Percentiles rank a stretch among this genome's conserved stretches.
Evolutionary conservation across 2,329 filamentous ascomycete species (phyloP).

Genomic region (Arthroderma uncinatum): DNA sequence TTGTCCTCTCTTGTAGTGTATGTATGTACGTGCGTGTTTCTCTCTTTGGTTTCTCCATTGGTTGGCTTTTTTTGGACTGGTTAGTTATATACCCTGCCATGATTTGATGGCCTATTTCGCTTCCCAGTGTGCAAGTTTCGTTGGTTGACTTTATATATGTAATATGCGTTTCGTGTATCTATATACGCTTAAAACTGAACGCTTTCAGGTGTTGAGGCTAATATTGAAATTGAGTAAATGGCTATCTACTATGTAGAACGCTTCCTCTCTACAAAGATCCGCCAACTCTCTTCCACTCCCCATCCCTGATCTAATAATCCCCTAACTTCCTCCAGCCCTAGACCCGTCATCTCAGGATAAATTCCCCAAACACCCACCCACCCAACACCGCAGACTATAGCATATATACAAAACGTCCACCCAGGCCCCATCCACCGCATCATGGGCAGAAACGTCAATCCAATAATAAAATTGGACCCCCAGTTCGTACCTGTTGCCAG

Average conservation of each 20-base stretch:
- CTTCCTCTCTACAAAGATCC: slow-evolving; percentile 14
- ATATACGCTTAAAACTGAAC: neutral
- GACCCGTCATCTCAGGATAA: slow-evolving; percentile 76
- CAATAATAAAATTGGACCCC: slow-evolving; percentile 75
- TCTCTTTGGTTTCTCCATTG: neutral
- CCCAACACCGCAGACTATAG: slow-evolving; percentile 53
- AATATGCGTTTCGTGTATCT: neutral
- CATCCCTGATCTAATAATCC: slow-evolving; percentile 59
- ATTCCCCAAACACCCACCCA: slow-evolving; percentile 60
- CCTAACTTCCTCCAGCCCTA: slow-evolving; percentile 71
- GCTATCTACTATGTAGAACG: neutral
- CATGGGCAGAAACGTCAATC: slow-evolving; percentile 76
- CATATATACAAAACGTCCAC: slow-evolving; percentile 76
- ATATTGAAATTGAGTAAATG: no score
- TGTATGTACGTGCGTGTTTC: neutral
- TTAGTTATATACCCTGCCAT: neutral
- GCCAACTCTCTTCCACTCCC: slow-evolving; percentile 49
- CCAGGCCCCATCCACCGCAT: slow-evolving; percentile 64
- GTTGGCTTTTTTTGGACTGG: neutral
- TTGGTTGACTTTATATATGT: neutral
- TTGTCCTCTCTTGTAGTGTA: neutral
- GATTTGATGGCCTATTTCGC: neutral
- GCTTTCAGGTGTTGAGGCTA: no score
- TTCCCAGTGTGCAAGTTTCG: neutral
- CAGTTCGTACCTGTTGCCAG: slow-evolving; percentile 68